Percentiles rank a stretch among this genome's conserved stretches.
phyloP scores from a whole-genome alignment of 2,329 filamentous ascomycete species.

The Hymenoscyphus scutula region DNA sequence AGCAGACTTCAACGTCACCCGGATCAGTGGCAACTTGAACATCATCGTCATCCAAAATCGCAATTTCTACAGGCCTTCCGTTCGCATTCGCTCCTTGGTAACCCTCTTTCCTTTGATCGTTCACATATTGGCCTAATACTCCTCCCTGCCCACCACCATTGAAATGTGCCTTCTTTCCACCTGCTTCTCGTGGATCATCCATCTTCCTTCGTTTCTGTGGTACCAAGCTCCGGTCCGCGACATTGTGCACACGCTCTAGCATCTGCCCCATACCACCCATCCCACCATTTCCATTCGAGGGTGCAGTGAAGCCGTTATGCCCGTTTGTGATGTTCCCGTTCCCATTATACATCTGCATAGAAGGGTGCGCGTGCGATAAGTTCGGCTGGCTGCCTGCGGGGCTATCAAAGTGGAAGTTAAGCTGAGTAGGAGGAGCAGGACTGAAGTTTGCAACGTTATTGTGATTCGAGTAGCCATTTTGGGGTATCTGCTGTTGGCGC shows the following conservation, averaged over 20 bases:
- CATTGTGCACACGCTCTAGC: constrained; percentile 74
- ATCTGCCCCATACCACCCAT: constrained; percentile 53
- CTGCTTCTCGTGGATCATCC: constrained; percentile 43
- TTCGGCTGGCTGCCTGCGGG: constrained; percentile 23
- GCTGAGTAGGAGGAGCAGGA: constrained; percentile 20
- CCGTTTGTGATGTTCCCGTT: constrained; percentile 15
- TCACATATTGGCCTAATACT: constrained; percentile 65
- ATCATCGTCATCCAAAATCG: constrained; percentile 55
- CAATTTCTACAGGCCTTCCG: constrained; percentile 44
- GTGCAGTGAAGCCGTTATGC: constrained; percentile 24
- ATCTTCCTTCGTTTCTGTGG: constrained; percentile 67
- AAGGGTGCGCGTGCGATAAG: constrained; percentile 11
- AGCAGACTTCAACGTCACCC: constrained; percentile 72
- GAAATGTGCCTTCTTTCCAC: constrained; percentile 44
- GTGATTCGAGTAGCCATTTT: constrained; percentile 17
- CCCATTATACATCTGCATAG: constrained; percentile 2
- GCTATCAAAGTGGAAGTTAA: constrained; percentile 36
- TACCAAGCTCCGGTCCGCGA: constrained; percentile 62
- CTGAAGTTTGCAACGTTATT: neutral
- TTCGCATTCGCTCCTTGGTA: constrained; percentile 34
- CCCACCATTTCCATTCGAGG: constrained; percentile 21
- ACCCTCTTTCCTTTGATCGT: constrained; percentile 53
- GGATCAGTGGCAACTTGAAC: constrained; percentile 56
- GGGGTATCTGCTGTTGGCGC: constrained; percentile 26
- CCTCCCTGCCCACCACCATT: constrained; percentile 51